These are phyloP conservation scores for Oenanthe javanica DNA, from an alignment of 140 eudicot genomes.

Conservation along the genomic window DNA sequence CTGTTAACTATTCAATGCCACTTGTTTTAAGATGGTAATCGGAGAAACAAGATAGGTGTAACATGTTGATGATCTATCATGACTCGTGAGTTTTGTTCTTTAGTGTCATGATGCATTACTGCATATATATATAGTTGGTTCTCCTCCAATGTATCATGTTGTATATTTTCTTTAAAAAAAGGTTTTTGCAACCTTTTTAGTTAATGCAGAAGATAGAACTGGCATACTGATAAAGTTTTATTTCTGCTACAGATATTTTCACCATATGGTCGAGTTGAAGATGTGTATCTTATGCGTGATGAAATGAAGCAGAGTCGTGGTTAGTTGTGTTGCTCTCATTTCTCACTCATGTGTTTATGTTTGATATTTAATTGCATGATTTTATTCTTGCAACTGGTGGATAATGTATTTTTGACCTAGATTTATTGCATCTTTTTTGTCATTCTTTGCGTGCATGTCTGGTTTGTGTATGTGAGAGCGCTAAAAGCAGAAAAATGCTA, in stretches of 20 bases:
- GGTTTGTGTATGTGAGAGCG: background rate
- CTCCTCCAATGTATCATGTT: background rate
- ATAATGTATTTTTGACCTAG: background rate
- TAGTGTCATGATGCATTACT: background rate
- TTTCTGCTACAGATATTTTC: constrained; percentile 53
- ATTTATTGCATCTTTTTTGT: background rate
- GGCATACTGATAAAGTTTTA: background rate
- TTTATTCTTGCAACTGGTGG: background rate
- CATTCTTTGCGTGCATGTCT: background rate
- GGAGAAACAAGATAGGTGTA: background rate
- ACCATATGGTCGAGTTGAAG: constrained; percentile 87
- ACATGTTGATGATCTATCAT: background rate
- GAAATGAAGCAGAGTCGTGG: constrained; percentile 98
- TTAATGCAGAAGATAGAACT: background rate
- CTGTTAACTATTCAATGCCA: background rate
- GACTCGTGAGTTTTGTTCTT: background rate
- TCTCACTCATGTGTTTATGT: background rate
- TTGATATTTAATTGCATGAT: background rate
- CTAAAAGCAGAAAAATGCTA: background rate
- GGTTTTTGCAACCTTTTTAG: background rate
- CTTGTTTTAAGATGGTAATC: background rate
- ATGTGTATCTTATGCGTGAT: constrained; percentile 99
- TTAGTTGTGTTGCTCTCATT: constrained; percentile 27
- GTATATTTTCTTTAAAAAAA: background rate
- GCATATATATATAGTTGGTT: background rate